Percentiles rank a stretch among this genome's conserved stretches.
These are phyloP conservation scores for Ceratobasidium sp. DNA, from an alignment of 1,284 basidiomycete genomes.

Conservation along the genomic window DNA sequence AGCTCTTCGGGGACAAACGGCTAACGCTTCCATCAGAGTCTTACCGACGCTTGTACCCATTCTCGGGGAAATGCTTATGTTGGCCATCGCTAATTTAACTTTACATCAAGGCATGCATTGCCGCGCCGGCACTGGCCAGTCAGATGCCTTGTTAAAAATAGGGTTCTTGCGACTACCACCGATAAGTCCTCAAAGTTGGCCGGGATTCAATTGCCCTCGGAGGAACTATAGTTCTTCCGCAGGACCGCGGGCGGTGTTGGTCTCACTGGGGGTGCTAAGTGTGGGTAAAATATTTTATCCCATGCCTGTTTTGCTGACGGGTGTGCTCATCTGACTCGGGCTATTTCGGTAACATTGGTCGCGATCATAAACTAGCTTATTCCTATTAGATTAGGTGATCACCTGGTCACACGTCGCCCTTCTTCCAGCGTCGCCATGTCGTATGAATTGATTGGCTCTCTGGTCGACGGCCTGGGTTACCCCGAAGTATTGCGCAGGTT, in stretches of 20 bases:
- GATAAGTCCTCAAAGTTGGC: background rate
- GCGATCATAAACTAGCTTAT: background rate
- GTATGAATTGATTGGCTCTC: background rate
- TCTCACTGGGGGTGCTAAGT: too few relatives aligned
- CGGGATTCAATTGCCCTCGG: constrained; percentile 5
- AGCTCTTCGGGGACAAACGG: constrained; percentile 23
- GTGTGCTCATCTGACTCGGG: constrained; percentile 8
- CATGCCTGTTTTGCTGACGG: background rate
- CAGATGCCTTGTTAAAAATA: background rate
- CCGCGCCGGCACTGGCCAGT: background rate
- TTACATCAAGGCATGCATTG: background rate
- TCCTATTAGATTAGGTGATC: constrained; percentile 13
- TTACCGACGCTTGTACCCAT: background rate
- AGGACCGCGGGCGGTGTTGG: background rate
- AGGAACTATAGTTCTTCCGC: background rate
- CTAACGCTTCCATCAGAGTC: background rate
- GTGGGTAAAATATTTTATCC: too few relatives aligned
- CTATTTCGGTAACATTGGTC: background rate
- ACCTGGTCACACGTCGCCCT: background rate
- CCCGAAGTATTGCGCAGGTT: constrained; percentile 17
- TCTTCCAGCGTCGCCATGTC: background rate
- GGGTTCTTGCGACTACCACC: constrained; percentile 33
- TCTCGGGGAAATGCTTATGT: constrained; percentile 7
- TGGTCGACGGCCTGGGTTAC: constrained; percentile 12
- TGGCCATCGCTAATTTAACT: background rate